phyloP scores from a whole-genome alignment of 352 stramenopile genomes.

The Thraustotheca clavata region DNA sequence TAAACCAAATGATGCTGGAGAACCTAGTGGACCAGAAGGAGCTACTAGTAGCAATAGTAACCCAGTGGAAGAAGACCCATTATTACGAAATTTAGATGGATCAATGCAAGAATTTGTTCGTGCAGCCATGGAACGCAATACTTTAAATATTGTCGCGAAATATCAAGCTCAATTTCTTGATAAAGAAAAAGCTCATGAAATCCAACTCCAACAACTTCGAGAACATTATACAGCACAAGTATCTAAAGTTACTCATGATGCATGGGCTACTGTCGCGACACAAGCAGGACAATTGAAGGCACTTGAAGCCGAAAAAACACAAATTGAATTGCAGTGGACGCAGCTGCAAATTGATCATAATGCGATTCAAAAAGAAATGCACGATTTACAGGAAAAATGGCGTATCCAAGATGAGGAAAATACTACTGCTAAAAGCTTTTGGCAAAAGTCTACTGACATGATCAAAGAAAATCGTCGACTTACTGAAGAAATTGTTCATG shows the following conservation, averaged over 20 bases:
- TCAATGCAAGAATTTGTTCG: conserved; percentile 22
- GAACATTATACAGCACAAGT: conserved; percentile 18
- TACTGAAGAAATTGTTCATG: conserved; percentile 55
- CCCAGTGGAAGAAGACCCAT: not conserved
- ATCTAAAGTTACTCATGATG: not conserved
- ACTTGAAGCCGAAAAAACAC: conserved; percentile 54
- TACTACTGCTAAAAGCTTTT: conserved; percentile 64
- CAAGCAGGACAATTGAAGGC: conserved; percentile 37
- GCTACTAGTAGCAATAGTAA: not conserved
- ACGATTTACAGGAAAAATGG: conserved; percentile 62
- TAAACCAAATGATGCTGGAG: not conserved
- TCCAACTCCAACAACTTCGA: conserved; percentile 3
- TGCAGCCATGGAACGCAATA: conserved; percentile 18
- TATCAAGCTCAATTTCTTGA: conserved; percentile 18
- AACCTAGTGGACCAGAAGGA: conserved; percentile 11
- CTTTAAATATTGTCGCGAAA: conserved; percentile 17
- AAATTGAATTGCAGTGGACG: conserved; percentile 49
- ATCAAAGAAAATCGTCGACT: conserved; percentile 68
- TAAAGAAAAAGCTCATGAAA: conserved; percentile 13
- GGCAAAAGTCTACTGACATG: conserved; percentile 81
- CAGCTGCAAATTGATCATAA: conserved; percentile 64
- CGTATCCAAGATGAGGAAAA: conserved; percentile 68
- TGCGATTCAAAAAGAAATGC: conserved; percentile 50
- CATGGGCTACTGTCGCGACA: conserved; percentile 16
- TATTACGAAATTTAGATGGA: conserved; percentile 6